A percentile compares a stretch with the other conserved stretches of the same genome.
Conservation (phyloP, 805 yeast genomes). For the Lipomyces yamanashiensis region DNA sequence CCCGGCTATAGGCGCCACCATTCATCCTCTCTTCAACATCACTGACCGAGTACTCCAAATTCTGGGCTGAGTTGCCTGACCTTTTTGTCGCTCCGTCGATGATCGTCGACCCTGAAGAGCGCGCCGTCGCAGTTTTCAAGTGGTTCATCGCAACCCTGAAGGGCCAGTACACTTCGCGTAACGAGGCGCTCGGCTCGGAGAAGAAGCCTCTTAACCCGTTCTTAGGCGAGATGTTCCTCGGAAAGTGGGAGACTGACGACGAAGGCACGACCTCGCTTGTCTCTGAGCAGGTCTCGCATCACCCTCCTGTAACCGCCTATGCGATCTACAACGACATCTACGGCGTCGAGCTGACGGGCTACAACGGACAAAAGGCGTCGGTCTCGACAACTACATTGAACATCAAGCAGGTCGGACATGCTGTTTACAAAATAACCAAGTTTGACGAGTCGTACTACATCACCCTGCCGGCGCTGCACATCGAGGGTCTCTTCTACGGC, state of each 20-base stretch:
- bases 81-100: conserved; percentile 71
- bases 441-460: conserved; percentile 73
- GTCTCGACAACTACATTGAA: conserved; percentile 73
- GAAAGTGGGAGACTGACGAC: conserved; percentile 68
- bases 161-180: conserved; percentile 92
- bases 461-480: conserved; percentile 92
- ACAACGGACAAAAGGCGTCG: conserved; percentile 84
- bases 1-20: conserved; percentile 72
- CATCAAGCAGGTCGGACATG: conserved; percentile 93
- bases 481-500: conserved; percentile 89
- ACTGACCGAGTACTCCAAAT: conserved; percentile 86
- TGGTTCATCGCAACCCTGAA: conserved; percentile 92
- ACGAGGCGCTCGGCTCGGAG: conserved; percentile 90
- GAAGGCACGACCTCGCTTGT: conserved; percentile 78
- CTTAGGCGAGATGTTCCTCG: conserved; percentile 91
- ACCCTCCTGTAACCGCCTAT: conserved; percentile 97
- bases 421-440: conserved; percentile 57
- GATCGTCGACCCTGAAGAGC: conserved; percentile 54
- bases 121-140: conserved; percentile 79
- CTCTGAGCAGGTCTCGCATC: conserved; percentile 95
- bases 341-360: conserved; percentile 77
- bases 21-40: conserved; percentile 91
- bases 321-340: conserved; percentile 74
- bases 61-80: conserved; percentile 88
- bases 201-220: conserved; percentile 97